Evolutionary conservation across 2,329 filamentous ascomycete genomes (phyloP), one percentile per base, ranked within the genome.

Genomic region (Phialemonium atrogriseum): DNA sequence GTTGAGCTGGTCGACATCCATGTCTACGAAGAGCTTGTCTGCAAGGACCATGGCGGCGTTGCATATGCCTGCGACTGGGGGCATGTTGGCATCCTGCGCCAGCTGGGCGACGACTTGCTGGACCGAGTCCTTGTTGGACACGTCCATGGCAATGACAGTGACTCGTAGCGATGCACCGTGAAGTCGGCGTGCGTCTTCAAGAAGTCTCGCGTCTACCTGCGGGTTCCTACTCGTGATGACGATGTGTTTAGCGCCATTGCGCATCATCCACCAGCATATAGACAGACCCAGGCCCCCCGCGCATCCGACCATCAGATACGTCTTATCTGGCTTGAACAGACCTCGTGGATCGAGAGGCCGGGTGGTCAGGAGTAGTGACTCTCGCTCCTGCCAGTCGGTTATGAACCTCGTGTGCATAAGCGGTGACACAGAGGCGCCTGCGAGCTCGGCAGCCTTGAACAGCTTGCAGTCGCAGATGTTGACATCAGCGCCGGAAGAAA

Each of bases 141-240:
- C 41, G 18, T 45, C 50, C 25, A 45, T 40, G 23, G 30, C 35
- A 23, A 42, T 33, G 25, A 46, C 39, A n/a, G n/a, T n/a, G n/a
- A n/a, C n/a, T n/a, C n/a, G n/a, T n/a, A n/a, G n/a, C n/a, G n/a
- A n/a, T n/a, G n/a, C n/a, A n/a, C n/a, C 27, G 31, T 39, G 5
- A 46, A 35, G 15, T 24, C 30, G 11, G 30, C 40, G 3, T 30
- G 42, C 33, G 27, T 35, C 31, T 19, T 39, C 19, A 18, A 33
- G 32, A 33, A 42, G 27, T 5, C 30, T 27, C 7, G 40, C 20
- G 13, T 51, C 36, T 7, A 57, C 36, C 1, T 52, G 44, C 2
- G 58, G 52, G 19, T 48, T 53, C 8, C 62, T 52, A 32, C 56
- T 60, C 2, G 54, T 50, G 2, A 67, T 29, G 10, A 48, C 54